A percentile compares a stretch with the other conserved stretches of the same genome.
Evolutionary conservation across 164 flowering plant genomes (phyloP).

Genomic region (Chimonanthus praecox): DNA sequence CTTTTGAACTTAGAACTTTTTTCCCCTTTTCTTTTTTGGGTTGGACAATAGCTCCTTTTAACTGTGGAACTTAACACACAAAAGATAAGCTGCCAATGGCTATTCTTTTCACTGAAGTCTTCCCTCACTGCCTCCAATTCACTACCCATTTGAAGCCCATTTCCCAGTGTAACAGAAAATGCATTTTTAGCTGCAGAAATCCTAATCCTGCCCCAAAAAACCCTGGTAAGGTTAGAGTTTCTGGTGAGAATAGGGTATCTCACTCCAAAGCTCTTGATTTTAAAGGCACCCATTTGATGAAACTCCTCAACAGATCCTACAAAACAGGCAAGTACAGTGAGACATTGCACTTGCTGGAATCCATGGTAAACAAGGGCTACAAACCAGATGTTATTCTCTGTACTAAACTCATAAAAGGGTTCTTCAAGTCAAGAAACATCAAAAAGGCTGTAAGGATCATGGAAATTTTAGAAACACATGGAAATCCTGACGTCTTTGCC

Average conservation of each 20-base stretch:
- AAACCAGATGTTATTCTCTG: conserved; percentile 69
- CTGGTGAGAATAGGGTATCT: conserved; percentile 31
- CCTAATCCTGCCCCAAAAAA: conserved; percentile 16
- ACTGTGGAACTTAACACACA: background rate
- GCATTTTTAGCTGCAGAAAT: conserved; percentile 20
- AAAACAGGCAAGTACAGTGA: conserved; percentile 58
- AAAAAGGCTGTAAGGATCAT: conserved; percentile 58
- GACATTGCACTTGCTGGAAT: conserved; percentile 56
- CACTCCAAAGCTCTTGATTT: conserved; percentile 32
- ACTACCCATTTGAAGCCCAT: conserved; percentile 22
- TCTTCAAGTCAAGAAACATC: conserved; percentile 37
- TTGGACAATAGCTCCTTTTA: background rate
- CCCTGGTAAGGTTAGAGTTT: conserved; percentile 18
- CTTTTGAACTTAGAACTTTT: no score
- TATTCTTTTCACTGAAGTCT: conserved; percentile 23
- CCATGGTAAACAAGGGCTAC: conserved; percentile 53
- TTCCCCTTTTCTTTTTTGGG: background rate
- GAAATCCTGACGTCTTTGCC: conserved; percentile 63
- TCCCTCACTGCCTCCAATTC: conserved; percentile 21
- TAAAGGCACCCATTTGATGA: conserved; percentile 49
- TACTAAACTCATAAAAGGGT: conserved; percentile 74
- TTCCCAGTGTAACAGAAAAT: conserved; percentile 18
- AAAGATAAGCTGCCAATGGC: conserved; percentile 18
- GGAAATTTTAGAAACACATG: conserved; percentile 55
- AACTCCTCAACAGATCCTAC: conserved; percentile 59